Evolutionary conservation across 1,139 yeast genomes (phyloP), one percentile per base, ranked within the genome.

Genomic region (Hemisphaericaspora lyxosophila): DNA sequence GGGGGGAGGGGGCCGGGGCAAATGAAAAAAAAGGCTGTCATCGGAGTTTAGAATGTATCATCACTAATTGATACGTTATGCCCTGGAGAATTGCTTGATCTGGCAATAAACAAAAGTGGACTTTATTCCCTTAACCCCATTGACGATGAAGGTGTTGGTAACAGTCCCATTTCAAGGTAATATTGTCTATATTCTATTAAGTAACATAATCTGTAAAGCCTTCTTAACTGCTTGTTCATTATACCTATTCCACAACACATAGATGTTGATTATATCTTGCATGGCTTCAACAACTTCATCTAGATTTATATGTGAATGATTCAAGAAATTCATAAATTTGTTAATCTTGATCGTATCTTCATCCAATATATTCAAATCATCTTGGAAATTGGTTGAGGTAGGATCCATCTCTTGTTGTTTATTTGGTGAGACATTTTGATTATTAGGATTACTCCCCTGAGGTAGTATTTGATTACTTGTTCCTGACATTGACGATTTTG

Each of bases 161-260:
- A n/a, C n/a, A n/a, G n/a, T n/a, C n/a, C n/a, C n/a, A n/a, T n/a
- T n/a, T n/a, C n/a, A n/a, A n/a, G n/a, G n/a, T n/a, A n/a, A n/a
- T n/a, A n/a, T n/a, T n/a, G n/a, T n/a, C n/a, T n/a, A n/a, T 25
- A 31, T 42, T 24, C 72, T 49, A 38, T 59, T 62, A 33, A 69
- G 47, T 18, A 72, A 48, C 76, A 71, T 70, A 39, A 55, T 48
- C 47, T 68, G 76, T 26, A 72, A 50, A 4, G 74, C 65, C 46
- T 67, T 66, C 40, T 67, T 67, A 28, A 70, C 70, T 14, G 49
- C 53, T 22, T 51, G 59, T 55, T 89, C 97, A 52, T 85, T 89
- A 53, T 85, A 89, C 18, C 79, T 60, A 48, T 85, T 90, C 97
- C 97, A 89, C 9, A 80, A 73, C 35, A 85, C 90, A 56, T 89